Evolutionary conservation across 1,284 basidiomycete genomes (phyloP), one percentile per base, ranked within the genome.

Genomic region (Trichosporon ovoides): DNA sequence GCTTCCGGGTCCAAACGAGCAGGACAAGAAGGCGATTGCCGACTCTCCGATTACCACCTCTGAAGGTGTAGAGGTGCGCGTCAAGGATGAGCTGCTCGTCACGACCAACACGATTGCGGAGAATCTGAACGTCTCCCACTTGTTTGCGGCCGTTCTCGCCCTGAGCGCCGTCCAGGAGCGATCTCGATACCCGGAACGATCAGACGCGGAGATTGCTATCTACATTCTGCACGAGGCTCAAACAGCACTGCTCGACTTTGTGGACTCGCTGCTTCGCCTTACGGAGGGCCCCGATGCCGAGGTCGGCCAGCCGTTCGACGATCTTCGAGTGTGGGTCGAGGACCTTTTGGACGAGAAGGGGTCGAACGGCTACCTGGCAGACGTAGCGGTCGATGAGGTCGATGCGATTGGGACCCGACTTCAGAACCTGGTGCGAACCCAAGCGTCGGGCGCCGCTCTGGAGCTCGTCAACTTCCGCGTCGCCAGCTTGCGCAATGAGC

Each of bases 391-490:
- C 4, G 56, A 61, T 18, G 73, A 75, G 57, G 38, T 75, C 11
- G 72, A 73, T 52, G 61, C 40, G 6, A 51, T 71, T 12, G 70
- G 71, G 37, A 35, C 34, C 3, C 66, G 68, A 28, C 49, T 74
- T 11, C 55, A 61, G 22, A 35, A 36, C 9, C 56, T 75, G 31
- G 56, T 69, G 5, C 59, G 67, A 28, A 59, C 60, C 0, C 51
- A 66, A 16, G 54, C 58, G 13, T 60, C 55, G n/a, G 67, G 67
- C 10, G 56, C 58, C 2, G 63, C 65, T 24, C 69, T 68, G 49
- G 74, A 76, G 36, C 55, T 73, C 11, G 54, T 71, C 38, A 64
- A 61, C 22, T 76, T 69, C 63, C 59, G 71, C 19, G 61, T 73
- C 7, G 53, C 59, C 33, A 63, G 66, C 12, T 36, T 70, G 1